Evolutionary conservation across 1,139 yeast species (phyloP).

Genomic region (Pichia sp.): DNA sequence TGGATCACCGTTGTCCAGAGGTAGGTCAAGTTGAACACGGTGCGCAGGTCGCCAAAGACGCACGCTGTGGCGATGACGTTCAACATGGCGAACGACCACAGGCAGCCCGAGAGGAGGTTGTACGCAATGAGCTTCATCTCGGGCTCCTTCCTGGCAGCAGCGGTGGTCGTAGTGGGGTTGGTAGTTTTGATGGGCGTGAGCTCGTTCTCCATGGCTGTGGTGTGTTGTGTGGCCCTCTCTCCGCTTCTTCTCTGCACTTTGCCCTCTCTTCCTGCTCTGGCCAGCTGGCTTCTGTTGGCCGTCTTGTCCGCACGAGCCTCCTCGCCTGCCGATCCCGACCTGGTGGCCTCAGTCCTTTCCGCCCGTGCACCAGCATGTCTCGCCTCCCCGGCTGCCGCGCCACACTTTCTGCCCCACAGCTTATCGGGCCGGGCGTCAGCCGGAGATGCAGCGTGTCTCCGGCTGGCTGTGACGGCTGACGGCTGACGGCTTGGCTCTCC

Average conservation of each 20-base stretch:
- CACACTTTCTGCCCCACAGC: neutral
- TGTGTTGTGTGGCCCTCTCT: too few species aligned
- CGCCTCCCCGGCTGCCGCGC: neutral
- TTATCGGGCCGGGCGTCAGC: neutral
- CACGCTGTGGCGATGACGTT: constrained; percentile 42
- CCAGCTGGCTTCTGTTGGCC: too few species aligned
- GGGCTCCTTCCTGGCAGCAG: constrained; percentile 1
- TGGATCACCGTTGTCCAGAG: constrained; percentile 66
- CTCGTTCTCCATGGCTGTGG: neutral
- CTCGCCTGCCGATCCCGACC: too few species aligned
- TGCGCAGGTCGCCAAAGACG: constrained; percentile 50
- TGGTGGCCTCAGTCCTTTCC: too few species aligned
- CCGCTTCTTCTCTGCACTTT: too few species aligned
- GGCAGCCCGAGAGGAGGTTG: constrained; percentile 60
- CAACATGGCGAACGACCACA: constrained; percentile 61
- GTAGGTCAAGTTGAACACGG: constrained; percentile 55
- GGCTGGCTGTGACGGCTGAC: too few species aligned
- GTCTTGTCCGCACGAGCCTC: too few species aligned
- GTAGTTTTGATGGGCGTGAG: neutral
- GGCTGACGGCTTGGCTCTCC: constrained; percentile 1
- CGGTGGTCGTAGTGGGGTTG: neutral
- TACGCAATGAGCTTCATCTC: constrained; percentile 35
- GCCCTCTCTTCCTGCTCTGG: too few species aligned
- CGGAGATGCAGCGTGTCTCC: too few species aligned
- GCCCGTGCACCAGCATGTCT: neutral